phyloP scores from a whole-genome alignment of 148 eudicot genomes.

The Nyssa sinensis region DNA sequence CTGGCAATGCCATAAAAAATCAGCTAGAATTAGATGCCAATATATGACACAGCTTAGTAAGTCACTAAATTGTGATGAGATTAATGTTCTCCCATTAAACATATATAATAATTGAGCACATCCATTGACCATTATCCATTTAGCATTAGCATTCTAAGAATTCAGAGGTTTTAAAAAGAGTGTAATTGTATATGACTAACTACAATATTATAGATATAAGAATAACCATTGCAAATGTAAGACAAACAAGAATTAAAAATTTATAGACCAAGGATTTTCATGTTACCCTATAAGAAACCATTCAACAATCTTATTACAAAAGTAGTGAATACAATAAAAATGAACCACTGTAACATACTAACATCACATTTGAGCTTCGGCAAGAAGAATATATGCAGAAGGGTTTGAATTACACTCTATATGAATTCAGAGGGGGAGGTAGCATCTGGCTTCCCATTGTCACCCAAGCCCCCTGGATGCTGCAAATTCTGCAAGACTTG shows the following conservation, averaged over 20 bases:
- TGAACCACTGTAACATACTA: conserved; percentile 9
- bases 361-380: conserved; percentile 13
- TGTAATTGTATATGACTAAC: background rate
- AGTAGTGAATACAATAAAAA: conserved; percentile 4
- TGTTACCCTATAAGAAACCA: background rate
- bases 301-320: background rate
- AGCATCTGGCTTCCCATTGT: conserved; percentile 58
- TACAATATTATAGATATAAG: background rate
- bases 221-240: background rate
- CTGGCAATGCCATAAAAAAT: background rate
- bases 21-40: background rate
- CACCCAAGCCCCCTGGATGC: conserved; percentile 71
- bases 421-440: conserved; percentile 68
- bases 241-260: background rate
- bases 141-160: background rate
- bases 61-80: too few species aligned
- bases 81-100: background rate
- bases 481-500: conserved; percentile 72
- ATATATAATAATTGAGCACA: background rate
- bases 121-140: background rate
- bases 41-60: background rate
- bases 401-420: conserved; percentile 35
- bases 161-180: too few species aligned
- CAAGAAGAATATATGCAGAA: conserved; percentile 9
- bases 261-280: background rate